Evolutionary conservation across 352 stramenopile genomes (phyloP), one percentile per base, ranked within the genome.

Genomic region (Peronospora farinosa): DNA sequence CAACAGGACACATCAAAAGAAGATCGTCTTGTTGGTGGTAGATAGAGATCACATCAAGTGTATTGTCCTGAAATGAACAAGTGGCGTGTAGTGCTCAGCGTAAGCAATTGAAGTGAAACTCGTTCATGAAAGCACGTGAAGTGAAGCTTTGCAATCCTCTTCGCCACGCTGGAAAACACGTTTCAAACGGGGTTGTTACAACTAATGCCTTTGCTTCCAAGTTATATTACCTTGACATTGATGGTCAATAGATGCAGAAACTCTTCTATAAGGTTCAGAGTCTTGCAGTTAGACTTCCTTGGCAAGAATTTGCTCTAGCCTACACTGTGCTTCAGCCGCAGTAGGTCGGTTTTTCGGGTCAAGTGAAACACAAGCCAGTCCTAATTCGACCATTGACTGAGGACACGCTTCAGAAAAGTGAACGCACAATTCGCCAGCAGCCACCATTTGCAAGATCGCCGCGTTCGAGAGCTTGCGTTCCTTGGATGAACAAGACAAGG

Each of bases 361-460:
- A 11, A 72, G 25, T 5, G 59, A 49, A 1, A 70, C 67, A 39
- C 63, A 81, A 3, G 49, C 51, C 0, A 60, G 46, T 2, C 51
- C 63, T n/a, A 66, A 27, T 8, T 64, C 40, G 25, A 61, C 45
- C 42, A 67, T 54, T 4, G 35, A 56, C 1, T 6, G 5, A 1
- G 51, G 47, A 16, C 15, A 27, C 1, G 31, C 43, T 4, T 40
- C 50, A 2, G 67, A 73, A 31, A 78, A 74, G 28, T 63, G 21
- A 0, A 75, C 51, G 6, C 40, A 46, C 13, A 81, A 28, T 44
- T 60, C 55, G 2, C 67, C 67, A 9, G 60, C 49, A 5, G 70
- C 65, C 3, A 76, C 65, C 17, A 72, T 52, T 38, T 81, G 65
- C 16, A 81, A 23, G 17, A 78, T 61, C 0, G 58, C 67, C 0